Percentiles rank a stretch among this genome's conserved stretches.
phyloP scores from a whole-genome alignment of 2,329 filamentous ascomycete species.

The Ceratocystis variospora region DNA sequence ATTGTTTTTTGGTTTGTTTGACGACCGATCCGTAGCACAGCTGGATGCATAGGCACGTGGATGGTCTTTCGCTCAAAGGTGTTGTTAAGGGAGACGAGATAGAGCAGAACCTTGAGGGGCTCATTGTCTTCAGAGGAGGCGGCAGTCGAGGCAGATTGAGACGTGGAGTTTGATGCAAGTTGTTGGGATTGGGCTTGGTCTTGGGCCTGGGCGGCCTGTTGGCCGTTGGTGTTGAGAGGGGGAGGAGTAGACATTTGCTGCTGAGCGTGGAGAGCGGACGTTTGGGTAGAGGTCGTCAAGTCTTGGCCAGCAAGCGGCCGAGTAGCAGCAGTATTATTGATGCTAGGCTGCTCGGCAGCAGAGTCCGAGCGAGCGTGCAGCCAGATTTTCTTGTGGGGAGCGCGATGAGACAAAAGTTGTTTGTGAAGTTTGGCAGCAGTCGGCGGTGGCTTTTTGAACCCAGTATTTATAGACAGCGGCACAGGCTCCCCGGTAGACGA shows the following conservation, averaged over 20 bases:
- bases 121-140: constrained; percentile 50
- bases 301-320: not conserved
- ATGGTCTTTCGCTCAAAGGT: constrained; percentile 98
- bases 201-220: constrained; percentile 24
- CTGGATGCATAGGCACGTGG: constrained; percentile 80
- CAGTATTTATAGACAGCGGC: constrained; percentile 13
- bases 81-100: constrained; percentile 79
- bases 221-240: constrained; percentile 8
- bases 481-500: constrained; percentile 29
- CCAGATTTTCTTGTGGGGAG: constrained; percentile 14
- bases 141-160: constrained; percentile 35
- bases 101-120: constrained; percentile 60
- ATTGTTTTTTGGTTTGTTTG: constrained; percentile 96
- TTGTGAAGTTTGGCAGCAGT: not conserved
- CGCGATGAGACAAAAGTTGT: not conserved
- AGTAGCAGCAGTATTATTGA: not conserved
- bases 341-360: constrained; percentile 1
- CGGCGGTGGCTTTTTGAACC: constrained; percentile 13
- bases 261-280: not conserved
- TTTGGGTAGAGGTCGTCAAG: not conserved
- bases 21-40: constrained; percentile 83
- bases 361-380: constrained; percentile 7
- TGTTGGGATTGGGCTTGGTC: constrained; percentile 23
- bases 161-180: constrained; percentile 27
- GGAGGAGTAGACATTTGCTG: constrained; percentile 11